A percentile compares a stretch with the other conserved stretches of the same genome.
phyloP scores from a whole-genome alignment of 345 rosid genomes.

The Psidium guajava region DNA sequence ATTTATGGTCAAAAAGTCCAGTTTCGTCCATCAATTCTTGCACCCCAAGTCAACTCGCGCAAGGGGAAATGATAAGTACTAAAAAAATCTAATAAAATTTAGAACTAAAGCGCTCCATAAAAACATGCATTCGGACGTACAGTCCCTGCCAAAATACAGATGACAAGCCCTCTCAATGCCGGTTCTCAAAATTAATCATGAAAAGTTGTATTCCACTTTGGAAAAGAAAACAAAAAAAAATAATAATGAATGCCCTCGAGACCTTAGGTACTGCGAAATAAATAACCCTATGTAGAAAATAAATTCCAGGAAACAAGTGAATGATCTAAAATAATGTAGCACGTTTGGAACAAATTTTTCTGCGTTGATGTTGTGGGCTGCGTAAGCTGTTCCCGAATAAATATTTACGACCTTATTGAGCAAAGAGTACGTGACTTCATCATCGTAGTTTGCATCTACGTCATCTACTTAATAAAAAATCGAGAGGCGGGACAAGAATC shows the following conservation, averaged over 20 bases:
- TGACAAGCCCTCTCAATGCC: not conserved
- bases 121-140: not conserved
- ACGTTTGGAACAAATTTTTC: not conserved
- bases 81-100: no score
- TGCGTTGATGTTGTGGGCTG: not conserved
- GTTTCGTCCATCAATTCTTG: not conserved
- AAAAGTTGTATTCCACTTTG: not conserved
- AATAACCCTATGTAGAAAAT: not conserved
- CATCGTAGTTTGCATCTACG: no score
- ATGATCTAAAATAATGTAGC: not conserved
- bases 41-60: not conserved
- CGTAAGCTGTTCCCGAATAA: not conserved
- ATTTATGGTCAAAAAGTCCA: not conserved
- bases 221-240: not conserved
- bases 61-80: no score
- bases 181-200: not conserved
- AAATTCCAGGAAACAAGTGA: not conserved
- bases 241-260: fast-evolving
- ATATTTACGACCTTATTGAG: not conserved
- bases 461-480: not conserved
- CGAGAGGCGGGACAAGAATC: not conserved
- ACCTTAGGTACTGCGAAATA: not conserved
- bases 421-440: not conserved
- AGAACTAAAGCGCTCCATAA: not conserved
- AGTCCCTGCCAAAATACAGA: not conserved